A percentile compares a stretch with the other conserved stretches of the same genome.
These are phyloP conservation scores for Elsinoe ampelina DNA, from an alignment of 2,329 filamentous ascomycete species.

Conservation along the genomic window DNA sequence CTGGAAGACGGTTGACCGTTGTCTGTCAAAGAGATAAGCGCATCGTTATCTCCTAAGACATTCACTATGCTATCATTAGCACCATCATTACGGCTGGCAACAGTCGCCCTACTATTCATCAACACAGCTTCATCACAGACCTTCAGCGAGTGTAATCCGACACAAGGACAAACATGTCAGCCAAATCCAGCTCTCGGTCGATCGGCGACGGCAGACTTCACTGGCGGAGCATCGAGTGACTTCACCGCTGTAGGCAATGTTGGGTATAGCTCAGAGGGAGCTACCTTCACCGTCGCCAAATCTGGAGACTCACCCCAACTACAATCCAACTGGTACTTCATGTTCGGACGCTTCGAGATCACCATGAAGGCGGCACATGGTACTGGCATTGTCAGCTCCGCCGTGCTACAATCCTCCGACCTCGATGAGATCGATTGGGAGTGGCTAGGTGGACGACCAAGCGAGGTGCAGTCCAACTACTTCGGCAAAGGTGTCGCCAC, in stretches of 20 bases:
- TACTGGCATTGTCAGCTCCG: constrained; percentile 82
- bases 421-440: constrained; percentile 97
- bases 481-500: constrained; percentile 86
- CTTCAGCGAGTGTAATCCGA: constrained; percentile 48
- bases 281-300: constrained; percentile 66
- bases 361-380: constrained; percentile 80
- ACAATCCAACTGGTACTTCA: constrained; percentile 91
- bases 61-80: constrained; percentile 6
- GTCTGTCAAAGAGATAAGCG: constrained; percentile 7
- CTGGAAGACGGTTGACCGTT: background rate
- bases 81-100: constrained; percentile 26
- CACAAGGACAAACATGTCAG: constrained; percentile 52
- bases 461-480: constrained; percentile 89
- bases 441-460: constrained; percentile 72
- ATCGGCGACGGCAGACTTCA: constrained; percentile 78
- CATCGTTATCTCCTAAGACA: constrained; percentile 6
- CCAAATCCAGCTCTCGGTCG: constrained; percentile 72
- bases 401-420: constrained; percentile 82
- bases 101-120: constrained; percentile 32
- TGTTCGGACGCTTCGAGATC: constrained; percentile 90
- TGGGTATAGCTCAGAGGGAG: constrained; percentile 68
- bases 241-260: constrained; percentile 64
- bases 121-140: constrained; percentile 41
- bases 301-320: constrained; percentile 80
- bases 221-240: constrained; percentile 63